Conservation (phyloP, 345 rosid genomes). For the Eucalyptus polyanthemos region DNA sequence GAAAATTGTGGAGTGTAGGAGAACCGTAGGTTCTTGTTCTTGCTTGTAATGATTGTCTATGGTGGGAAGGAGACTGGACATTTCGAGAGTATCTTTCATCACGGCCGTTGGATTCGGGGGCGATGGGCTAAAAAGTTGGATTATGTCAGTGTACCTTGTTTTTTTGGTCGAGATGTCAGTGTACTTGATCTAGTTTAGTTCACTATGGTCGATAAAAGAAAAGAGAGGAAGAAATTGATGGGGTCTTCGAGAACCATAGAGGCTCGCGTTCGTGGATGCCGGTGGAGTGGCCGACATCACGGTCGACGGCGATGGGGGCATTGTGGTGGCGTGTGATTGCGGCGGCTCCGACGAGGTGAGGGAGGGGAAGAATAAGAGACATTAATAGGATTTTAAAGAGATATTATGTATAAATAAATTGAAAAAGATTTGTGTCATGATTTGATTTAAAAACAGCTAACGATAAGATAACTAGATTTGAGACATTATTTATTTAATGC, state of each 20-base stretch:
- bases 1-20: background rate
- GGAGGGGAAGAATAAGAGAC: background rate
- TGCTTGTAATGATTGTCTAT: background rate
- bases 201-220: background rate
- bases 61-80: background rate
- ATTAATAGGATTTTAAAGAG: background rate
- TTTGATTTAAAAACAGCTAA: background rate
- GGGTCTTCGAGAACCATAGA: background rate
- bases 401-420: background rate
- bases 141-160: background rate
- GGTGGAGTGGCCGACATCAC: background rate
- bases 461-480: background rate
- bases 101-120: background rate
- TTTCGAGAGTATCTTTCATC: background rate
- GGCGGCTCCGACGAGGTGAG: background rate
- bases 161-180: background rate
- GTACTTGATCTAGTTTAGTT: background rate
- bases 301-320: background rate
- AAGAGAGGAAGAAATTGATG: background rate
- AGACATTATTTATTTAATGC: background rate
- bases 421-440: fast-evolving
- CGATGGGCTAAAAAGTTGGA: background rate
- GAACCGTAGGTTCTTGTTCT: background rate
- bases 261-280: background rate
- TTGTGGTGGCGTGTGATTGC: background rate